These are phyloP conservation scores for Apiospora kogelbergensis DNA, from an alignment of 2,329 filamentous ascomycete species.

Conservation along the genomic window DNA sequence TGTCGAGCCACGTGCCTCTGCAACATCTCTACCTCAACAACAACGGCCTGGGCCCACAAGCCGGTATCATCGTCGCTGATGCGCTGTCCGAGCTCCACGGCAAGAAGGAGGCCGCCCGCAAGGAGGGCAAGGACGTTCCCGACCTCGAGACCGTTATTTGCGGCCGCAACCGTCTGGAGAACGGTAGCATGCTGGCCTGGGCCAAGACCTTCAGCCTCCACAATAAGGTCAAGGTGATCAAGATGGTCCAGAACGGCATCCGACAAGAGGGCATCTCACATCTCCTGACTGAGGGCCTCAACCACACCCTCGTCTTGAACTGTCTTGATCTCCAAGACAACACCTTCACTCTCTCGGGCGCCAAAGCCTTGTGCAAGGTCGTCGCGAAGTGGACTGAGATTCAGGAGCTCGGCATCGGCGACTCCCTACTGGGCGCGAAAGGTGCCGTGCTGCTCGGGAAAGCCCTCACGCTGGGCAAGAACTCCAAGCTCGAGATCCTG, in stretches of 20 bases:
- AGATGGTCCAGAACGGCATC: conserved; percentile 99
- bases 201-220: conserved; percentile 84
- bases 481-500: conserved; percentile 76
- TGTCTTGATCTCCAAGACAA: conserved; percentile 95
- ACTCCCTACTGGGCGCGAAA: conserved; percentile 79
- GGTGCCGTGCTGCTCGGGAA: conserved; percentile 73
- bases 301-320: conserved; percentile 65
- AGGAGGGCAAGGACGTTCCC: conserved; percentile 70
- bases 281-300: conserved; percentile 76
- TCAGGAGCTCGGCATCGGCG: conserved; percentile 82
- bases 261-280: conserved; percentile 87
- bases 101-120: conserved; percentile 78
- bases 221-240: conserved; percentile 77
- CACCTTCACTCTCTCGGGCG: conserved; percentile 84
- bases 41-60: conserved; percentile 91
- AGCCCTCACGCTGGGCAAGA: conserved; percentile 73
- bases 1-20: conserved; percentile 83
- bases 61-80: conserved; percentile 85
- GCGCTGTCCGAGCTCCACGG: conserved; percentile 79
- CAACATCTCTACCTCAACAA: conserved; percentile 97
- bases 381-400: conserved; percentile 73
- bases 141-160: conserved; percentile 95
- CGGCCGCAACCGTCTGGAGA: conserved; percentile 92
- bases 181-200: conserved; percentile 95
- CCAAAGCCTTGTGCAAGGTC: conserved; percentile 74